Percentiles rank a stretch among this genome's conserved stretches.
Evolutionary conservation across 768 basidiomycete genomes (phyloP).

Genomic region (Podaxis sp.): DNA sequence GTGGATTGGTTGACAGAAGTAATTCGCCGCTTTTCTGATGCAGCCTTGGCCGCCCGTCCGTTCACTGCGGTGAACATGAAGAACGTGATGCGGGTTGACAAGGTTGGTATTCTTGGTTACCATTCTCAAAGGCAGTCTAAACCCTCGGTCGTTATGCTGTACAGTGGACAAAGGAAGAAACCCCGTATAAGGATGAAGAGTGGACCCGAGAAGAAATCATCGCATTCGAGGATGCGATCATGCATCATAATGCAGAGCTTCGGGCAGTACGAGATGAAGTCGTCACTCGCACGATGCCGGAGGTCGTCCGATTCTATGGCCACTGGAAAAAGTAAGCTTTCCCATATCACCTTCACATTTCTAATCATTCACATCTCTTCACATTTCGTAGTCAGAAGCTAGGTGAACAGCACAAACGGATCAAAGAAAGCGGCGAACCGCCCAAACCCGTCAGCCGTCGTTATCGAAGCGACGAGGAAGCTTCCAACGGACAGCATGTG

Average conservation of each 20-base stretch:
- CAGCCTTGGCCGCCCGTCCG: slow-evolving; percentile 55
- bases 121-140: background rate
- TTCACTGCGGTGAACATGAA: slow-evolving; percentile 67
- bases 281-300: slow-evolving; percentile 63
- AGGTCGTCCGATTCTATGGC: slow-evolving; percentile 82
- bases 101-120: slow-evolving; percentile 42
- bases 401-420: slow-evolving; percentile 63
- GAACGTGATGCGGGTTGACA: slow-evolving; percentile 53
- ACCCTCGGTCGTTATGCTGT: slow-evolving; percentile 8
- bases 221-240: slow-evolving; percentile 76
- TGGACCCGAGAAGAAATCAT: slow-evolving; percentile 71
- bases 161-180: slow-evolving; percentile 76
- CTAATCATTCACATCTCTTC: slow-evolving; percentile 11
- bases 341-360: background rate
- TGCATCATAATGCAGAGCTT: slow-evolving; percentile 75
- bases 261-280: slow-evolving; percentile 77
- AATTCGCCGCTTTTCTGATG: slow-evolving; percentile 69
- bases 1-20: slow-evolving; percentile 87
- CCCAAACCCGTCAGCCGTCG: slow-evolving; percentile 34
- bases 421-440: slow-evolving; percentile 39
- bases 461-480: slow-evolving; percentile 39
- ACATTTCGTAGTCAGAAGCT: slow-evolving; percentile 52
- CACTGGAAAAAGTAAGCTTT: slow-evolving; percentile 78
- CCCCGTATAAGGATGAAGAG: slow-evolving; percentile 63
- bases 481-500: slow-evolving; percentile 44